These are phyloP conservation scores for Papiliotrema terrestris DNA, from an alignment of 1,284 basidiomycete genomes.

Conservation along the genomic window DNA sequence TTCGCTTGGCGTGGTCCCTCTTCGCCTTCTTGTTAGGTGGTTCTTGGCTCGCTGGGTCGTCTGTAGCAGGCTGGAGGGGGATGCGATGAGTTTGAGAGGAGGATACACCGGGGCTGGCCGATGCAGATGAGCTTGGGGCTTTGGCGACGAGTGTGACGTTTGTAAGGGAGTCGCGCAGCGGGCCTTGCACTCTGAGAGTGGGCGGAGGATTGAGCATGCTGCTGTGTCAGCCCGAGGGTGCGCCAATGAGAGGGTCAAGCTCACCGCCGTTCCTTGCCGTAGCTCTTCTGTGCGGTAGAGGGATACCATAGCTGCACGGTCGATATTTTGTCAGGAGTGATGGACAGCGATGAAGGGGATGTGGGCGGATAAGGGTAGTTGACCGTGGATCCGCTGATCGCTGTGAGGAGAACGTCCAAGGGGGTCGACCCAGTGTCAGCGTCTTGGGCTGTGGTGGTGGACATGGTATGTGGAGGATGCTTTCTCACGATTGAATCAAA, in stretches of 20 bases:
- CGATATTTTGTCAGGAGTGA: constrained; percentile 1
- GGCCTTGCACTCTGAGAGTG: constrained; percentile 34
- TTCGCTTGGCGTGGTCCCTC: neutral
- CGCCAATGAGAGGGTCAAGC: constrained; percentile 4
- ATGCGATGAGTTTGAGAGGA: constrained; percentile 36
- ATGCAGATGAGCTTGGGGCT: neutral
- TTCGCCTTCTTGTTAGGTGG: neutral
- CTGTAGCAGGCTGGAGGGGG: neutral
- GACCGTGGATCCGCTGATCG: constrained; percentile 27
- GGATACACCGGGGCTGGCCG: constrained; percentile 4
- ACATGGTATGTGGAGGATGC: neutral
- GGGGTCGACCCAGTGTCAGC: constrained; percentile 15
- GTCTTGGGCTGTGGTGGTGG: constrained; percentile 1
- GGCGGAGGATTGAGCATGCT: constrained; percentile 43
- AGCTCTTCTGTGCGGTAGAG: constrained; percentile 42
- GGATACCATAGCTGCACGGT: constrained; percentile 43
- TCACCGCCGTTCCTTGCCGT: constrained; percentile 42
- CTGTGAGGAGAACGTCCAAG: constrained; percentile 43
- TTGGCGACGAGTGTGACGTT: constrained; percentile 15
- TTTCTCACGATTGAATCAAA: neutral
- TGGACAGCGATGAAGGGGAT: no score
- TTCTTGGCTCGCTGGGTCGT: neutral
- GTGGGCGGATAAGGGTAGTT: constrained; percentile 2
- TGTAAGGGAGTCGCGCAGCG: constrained; percentile 21
- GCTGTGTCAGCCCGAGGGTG: constrained; percentile 6